A percentile compares a stretch with the other conserved stretches of the same genome.
Evolutionary conservation across 352 stramenopile genomes (phyloP).

Genomic region (Phytophthora lateralis): DNA sequence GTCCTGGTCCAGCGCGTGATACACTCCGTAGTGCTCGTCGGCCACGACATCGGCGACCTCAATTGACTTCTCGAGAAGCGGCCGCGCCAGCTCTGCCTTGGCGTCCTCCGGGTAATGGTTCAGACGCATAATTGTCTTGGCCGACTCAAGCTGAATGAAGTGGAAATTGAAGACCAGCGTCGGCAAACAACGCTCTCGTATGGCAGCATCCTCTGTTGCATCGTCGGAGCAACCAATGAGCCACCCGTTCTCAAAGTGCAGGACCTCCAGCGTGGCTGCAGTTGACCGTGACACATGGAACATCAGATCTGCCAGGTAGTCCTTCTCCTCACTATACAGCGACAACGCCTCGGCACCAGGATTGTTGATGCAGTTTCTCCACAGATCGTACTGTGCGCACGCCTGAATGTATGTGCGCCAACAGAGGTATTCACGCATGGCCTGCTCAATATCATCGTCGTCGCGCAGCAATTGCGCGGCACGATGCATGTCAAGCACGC

Average conservation of each 20-base stretch:
- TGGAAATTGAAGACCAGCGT: conserved; percentile 76
- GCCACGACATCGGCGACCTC: conserved; percentile 80
- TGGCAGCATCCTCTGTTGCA: conserved; percentile 43
- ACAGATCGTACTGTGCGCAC: conserved; percentile 69
- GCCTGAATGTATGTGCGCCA: conserved; percentile 79
- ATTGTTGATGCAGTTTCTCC: conserved; percentile 62
- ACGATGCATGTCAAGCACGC: conserved; percentile 63
- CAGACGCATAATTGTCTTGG: conserved; percentile 73
- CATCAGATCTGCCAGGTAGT: conserved; percentile 76
- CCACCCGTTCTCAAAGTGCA: conserved; percentile 87
- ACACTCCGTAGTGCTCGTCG: conserved; percentile 78
- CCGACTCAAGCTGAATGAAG: conserved; percentile 79
- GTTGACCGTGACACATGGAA: conserved; percentile 68
- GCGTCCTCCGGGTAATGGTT: conserved; percentile 62
- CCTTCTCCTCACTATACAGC: conserved; percentile 81
- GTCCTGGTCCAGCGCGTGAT: conserved; percentile 57
- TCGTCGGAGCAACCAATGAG: conserved; percentile 56
- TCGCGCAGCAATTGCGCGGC: conserved; percentile 42
- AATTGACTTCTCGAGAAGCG: conserved; percentile 75
- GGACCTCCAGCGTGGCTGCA: conserved; percentile 58
- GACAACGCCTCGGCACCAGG: conserved; percentile 26
- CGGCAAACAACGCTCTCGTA: conserved; percentile 68
- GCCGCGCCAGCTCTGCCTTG: conserved; percentile 59
- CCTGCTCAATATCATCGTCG: conserved; percentile 56
- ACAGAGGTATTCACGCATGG: conserved; percentile 66